phyloP scores from a whole-genome alignment of 345 rosid species.

The Ceriops tagal region DNA sequence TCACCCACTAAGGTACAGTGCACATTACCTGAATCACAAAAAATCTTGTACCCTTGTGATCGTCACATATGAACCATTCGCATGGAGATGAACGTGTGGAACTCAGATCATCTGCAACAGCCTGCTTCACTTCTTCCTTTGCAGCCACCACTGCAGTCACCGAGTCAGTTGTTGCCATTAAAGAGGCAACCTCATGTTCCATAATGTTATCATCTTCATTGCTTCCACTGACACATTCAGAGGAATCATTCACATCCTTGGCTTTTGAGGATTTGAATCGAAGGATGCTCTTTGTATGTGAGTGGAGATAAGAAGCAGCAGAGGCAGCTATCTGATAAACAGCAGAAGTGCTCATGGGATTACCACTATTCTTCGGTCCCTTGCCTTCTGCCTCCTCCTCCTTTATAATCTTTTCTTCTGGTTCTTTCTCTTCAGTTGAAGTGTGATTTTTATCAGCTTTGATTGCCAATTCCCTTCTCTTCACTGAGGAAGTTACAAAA shows the following conservation, averaged over 20 bases:
- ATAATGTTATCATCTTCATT: conserved; percentile 27
- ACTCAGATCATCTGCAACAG: conserved; percentile 85
- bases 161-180: conserved; percentile 89
- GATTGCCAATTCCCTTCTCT: conserved; percentile 49
- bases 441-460: conserved; percentile 38
- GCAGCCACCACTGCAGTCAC: conserved; percentile 97
- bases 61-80: conserved; percentile 94
- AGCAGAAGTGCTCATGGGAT: conserved; percentile 50
- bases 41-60: conserved; percentile 72
- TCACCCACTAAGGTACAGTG: not conserved
- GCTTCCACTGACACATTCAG: conserved; percentile 17
- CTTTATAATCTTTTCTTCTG: conserved; percentile 21
- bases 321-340: conserved; percentile 80
- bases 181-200: conserved; percentile 52
- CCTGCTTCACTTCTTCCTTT: conserved; percentile 91
- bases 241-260: conserved; percentile 20
- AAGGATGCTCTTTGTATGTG: conserved; percentile 57
- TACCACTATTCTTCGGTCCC: conserved; percentile 37
- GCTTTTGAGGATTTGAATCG: conserved; percentile 47
- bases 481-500: conserved; percentile 72
- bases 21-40: conserved; percentile 77
- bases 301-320: conserved; percentile 82
- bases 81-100: conserved; percentile 77
- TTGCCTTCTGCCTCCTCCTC: conserved; percentile 27
- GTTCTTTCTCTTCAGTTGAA: conserved; percentile 40